phyloP scores from a whole-genome alignment of 768 basidiomycete species.

The Pisolithus albus region DNA sequence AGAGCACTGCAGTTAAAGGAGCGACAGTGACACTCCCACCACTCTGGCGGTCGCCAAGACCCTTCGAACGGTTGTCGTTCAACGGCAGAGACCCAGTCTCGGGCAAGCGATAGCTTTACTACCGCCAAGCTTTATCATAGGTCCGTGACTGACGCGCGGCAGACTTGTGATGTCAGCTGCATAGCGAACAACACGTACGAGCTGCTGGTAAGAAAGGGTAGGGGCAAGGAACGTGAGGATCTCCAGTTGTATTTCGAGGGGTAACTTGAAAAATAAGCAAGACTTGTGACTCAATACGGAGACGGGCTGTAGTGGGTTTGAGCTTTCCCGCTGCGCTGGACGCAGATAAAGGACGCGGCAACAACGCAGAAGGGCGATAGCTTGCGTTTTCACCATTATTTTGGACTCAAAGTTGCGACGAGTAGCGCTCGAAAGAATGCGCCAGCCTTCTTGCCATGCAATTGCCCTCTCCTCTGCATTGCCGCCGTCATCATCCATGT shows the following conservation, averaged over 20 bases:
- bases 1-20: constrained; percentile 21
- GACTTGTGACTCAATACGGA: constrained; percentile 4
- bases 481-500: constrained; percentile 21
- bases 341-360: constrained; percentile 46
- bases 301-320: not conserved
- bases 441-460: constrained; percentile 28
- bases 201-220: constrained; percentile 47
- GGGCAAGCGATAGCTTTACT: constrained; percentile 3
- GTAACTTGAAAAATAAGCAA: constrained; percentile 37
- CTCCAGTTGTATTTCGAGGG: constrained; percentile 50
- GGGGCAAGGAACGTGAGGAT: constrained; percentile 55
- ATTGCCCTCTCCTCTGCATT: constrained; percentile 22
- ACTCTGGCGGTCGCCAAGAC: constrained; percentile 27
- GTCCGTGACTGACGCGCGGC: constrained; percentile 26
- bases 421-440: constrained; percentile 28
- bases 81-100: constrained; percentile 4
- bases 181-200: constrained; percentile 45
- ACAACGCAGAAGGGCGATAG: constrained; percentile 44
- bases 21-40: constrained; percentile 29
- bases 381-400: constrained; percentile 36
- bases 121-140: constrained; percentile 7
- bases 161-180: constrained; percentile 44
- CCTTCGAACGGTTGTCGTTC: constrained; percentile 24
- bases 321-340: constrained; percentile 10
- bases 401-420: constrained; percentile 40